Base-by-base conservation (phyloP, 371 early-diverging fungal species). In the Thermomucor indicae-seudaticae region DNA sequence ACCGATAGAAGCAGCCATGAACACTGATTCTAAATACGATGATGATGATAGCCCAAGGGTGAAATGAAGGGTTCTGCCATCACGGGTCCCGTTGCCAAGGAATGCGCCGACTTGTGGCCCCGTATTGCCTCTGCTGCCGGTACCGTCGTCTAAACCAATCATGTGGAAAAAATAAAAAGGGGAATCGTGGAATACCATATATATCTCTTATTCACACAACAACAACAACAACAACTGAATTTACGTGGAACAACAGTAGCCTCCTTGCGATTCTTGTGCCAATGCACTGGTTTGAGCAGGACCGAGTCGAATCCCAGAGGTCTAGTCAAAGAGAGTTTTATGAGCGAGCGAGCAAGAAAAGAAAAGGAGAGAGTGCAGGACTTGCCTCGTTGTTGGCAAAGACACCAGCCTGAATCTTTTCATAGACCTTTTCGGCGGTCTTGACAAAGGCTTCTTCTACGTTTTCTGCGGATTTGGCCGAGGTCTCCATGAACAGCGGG, bases 41-140 rank as follows among this genome's bases (percentile, higher is more conserved):
- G n/a, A n/a, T n/a, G n/a, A n/a, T 5, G 24, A 24, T 94, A 96
- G 84, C 92, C 93, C 70, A 99, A 99, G 91, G 99, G 99, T 78
- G 99, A 99, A 79, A 93, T 98, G 93, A 98, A 97, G 87, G 99
- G 99, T 59, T 96, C 98, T 44, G 99, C 98, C 60, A 99, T 99
- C 78, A 95, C 98, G 65, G 99, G 99, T 48, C 99, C 99, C 68
- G 98, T 99, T 62, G 98, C 96, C 65, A 99, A 99, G 90, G 99
- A 99, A 84, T 99, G 99, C 80, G 98, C 99, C 57, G 99, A 99
- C 73, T 85, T 98, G 73, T 99, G 99, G 99, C 99, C 99, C 65
- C 97, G 98, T 92, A 98, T 99, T 80, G 99, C 99, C 57, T 97
- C 98, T 57, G 85, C 91, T 66, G 83, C 93, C 55, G 95, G 94